Evolutionary conservation across 1,284 basidiomycete species (phyloP).

Genomic region (Coniferiporia sulphurascens): DNA sequence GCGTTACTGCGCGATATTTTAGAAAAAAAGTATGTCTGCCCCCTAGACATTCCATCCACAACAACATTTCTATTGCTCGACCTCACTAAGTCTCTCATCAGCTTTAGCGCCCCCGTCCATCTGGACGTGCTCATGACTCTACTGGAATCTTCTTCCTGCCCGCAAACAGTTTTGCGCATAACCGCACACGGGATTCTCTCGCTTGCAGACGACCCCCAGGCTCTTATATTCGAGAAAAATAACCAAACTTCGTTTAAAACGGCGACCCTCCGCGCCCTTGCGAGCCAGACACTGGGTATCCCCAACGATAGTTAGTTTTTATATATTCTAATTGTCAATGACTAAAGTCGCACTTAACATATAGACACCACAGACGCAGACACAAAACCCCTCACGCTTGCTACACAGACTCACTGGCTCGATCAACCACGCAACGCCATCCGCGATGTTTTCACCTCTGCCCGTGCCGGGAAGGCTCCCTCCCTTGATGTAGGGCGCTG

Average conservation of each 20-base stretch:
- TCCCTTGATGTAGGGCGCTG: slow-evolving; percentile 60
- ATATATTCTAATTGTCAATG: background rate
- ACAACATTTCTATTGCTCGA: slow-evolving; percentile 6
- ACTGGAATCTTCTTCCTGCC: slow-evolving; percentile 58
- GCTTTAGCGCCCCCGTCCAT: slow-evolving; percentile 15
- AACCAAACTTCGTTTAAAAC: slow-evolving; percentile 36
- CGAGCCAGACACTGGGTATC: slow-evolving; percentile 39
- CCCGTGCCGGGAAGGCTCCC: slow-evolving; percentile 55
- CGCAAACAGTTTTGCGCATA: slow-evolving; percentile 56
- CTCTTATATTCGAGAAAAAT: slow-evolving; percentile 28
- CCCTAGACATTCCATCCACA: background rate
- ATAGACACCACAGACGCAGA: slow-evolving; percentile 18
- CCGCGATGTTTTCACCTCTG: slow-evolving; percentile 46
- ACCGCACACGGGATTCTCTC: slow-evolving; percentile 54
- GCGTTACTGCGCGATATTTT: slow-evolving; percentile 57
- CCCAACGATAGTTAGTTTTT: slow-evolving; percentile 34
- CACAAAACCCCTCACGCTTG: slow-evolving; percentile 19
- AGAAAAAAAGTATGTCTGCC: slow-evolving; percentile 44
- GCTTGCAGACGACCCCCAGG: slow-evolving; percentile 37
- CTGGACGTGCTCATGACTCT: slow-evolving; percentile 59
- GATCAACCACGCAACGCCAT: slow-evolving; percentile 50
- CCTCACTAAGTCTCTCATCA: slow-evolving; percentile 27
- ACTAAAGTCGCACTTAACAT: slow-evolving; percentile 1
- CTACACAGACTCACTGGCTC: slow-evolving; percentile 30
- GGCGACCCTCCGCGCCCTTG: slow-evolving; percentile 37